Percentiles rank a stretch among this genome's conserved stretches.
Conservation (phyloP, 768 basidiomycete species). For the Boletus eberwhitei region DNA sequence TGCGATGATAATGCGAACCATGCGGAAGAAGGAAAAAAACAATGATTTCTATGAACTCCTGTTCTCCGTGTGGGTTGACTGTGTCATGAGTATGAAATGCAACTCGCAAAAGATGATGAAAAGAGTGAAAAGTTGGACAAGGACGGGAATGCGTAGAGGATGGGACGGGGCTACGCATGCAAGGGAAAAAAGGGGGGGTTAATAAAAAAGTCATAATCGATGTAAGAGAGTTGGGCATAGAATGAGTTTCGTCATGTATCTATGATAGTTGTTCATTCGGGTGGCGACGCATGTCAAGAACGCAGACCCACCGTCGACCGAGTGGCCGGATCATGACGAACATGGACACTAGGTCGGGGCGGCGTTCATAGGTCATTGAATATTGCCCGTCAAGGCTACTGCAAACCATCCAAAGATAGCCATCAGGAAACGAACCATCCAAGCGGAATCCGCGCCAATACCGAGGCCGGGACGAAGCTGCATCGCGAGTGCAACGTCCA, state of each 20-base stretch:
- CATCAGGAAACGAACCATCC: slow-evolving; percentile 80
- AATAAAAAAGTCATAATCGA: background rate
- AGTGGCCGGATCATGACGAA: too few species aligned
- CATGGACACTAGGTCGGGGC: background rate
- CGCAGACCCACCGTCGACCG: too few species aligned
- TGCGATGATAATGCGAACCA: too few species aligned
- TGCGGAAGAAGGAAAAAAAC: too few species aligned
- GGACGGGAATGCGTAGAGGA: too few species aligned
- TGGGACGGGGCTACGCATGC: too few species aligned
- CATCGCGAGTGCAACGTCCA: slow-evolving; percentile 74
- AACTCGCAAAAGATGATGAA: too few species aligned
- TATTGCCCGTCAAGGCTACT: slow-evolving; percentile 46
- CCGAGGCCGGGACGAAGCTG: slow-evolving; percentile 73
- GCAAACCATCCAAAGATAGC: slow-evolving; percentile 76
- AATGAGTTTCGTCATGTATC: background rate
- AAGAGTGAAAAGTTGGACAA: too few species aligned
- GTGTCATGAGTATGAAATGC: too few species aligned
- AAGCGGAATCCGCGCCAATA: slow-evolving; percentile 68
- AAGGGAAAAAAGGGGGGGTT: too few species aligned
- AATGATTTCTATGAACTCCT: too few species aligned
- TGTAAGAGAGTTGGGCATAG: slow-evolving; percentile 6
- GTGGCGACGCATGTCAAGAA: background rate
- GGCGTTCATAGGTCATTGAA: slow-evolving; percentile 2
- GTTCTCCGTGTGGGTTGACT: too few species aligned
- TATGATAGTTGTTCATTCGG: slow-evolving; percentile 3